These are phyloP conservation scores for Fomitopsis palustris DNA, from an alignment of 1,284 basidiomycete species.

Conservation along the genomic window DNA sequence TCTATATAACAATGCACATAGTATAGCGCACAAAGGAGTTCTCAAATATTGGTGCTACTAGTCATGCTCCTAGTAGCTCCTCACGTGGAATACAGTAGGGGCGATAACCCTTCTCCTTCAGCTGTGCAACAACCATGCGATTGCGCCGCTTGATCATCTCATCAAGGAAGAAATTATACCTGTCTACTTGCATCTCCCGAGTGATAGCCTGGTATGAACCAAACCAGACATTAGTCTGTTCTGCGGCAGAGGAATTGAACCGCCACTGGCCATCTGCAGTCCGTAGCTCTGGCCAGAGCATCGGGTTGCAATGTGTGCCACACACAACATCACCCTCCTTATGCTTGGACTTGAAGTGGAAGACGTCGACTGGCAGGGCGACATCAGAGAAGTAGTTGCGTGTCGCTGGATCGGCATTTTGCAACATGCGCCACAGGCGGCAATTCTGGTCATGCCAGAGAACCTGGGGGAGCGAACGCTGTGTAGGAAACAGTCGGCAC, in stretches of 20 bases:
- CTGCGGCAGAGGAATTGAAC: conserved; percentile 28
- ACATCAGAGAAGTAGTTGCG: background rate
- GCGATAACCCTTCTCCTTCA: background rate
- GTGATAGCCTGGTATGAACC: conserved; percentile 32
- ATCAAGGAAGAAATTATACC: conserved; percentile 7
- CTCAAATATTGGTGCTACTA: too few species aligned
- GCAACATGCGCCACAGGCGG: too few species aligned
- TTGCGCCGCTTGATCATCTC: conserved; percentile 7
- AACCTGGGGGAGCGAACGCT: too few species aligned
- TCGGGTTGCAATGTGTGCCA: too few species aligned
- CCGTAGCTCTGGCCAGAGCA: too few species aligned
- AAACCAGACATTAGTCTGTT: conserved; percentile 38
- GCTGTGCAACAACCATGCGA: background rate
- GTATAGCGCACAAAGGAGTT: too few species aligned
- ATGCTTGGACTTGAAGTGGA: conserved; percentile 7
- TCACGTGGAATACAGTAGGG: too few species aligned
- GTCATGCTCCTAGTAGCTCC: too few species aligned
- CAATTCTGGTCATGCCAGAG: too few species aligned
- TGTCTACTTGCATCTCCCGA: conserved; percentile 27
- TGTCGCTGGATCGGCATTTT: too few species aligned
- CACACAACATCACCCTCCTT: conserved; percentile 23
- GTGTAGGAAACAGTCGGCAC: too few species aligned
- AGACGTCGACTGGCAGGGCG: conserved; percentile 4
- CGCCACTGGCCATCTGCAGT: conserved; percentile 19
- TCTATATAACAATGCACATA: too few species aligned